Conservation (phyloP, 345 rosid species). For the Ailanthus altissimus region DNA sequence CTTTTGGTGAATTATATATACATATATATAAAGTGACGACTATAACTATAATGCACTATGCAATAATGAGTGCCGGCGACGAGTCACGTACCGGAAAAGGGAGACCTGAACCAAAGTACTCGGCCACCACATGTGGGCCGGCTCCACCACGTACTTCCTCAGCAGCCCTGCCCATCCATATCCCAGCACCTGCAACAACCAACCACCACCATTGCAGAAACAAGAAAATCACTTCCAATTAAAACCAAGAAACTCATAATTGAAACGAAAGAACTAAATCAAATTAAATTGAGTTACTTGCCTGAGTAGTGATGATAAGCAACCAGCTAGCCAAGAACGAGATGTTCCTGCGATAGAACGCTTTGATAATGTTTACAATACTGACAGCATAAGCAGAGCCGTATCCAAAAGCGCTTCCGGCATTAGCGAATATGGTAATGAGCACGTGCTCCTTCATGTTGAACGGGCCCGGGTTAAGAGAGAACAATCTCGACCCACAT, state of each 20-base stretch:
- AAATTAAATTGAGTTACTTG: slow-evolving; percentile 10
- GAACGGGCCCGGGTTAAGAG: slow-evolving; percentile 83
- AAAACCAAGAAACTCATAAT: neutral
- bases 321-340: slow-evolving; percentile 80
- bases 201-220: neutral
- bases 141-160: slow-evolving; percentile 89
- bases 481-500: slow-evolving; percentile 51
- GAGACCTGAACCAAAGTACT: slow-evolving; percentile 81
- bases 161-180: slow-evolving; percentile 95
- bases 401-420: slow-evolving; percentile 78
- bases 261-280: neutral
- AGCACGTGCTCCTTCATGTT: slow-evolving; percentile 88
- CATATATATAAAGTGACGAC: too few relatives aligned
- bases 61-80: neutral
- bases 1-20: neutral
- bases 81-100: slow-evolving; percentile 58
- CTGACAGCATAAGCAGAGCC: slow-evolving; percentile 73
- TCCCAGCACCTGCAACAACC: slow-evolving; percentile 63
- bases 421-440: slow-evolving; percentile 79
- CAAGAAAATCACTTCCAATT: neutral
- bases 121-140: slow-evolving; percentile 99
- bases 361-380: slow-evolving; percentile 72
- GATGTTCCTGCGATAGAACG: slow-evolving; percentile 59
- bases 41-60: neutral
- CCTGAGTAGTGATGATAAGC: slow-evolving; percentile 89